These are phyloP conservation scores for Fraxinus greggii DNA, from an alignment of 305 asterid genomes.

Conservation along the genomic window DNA sequence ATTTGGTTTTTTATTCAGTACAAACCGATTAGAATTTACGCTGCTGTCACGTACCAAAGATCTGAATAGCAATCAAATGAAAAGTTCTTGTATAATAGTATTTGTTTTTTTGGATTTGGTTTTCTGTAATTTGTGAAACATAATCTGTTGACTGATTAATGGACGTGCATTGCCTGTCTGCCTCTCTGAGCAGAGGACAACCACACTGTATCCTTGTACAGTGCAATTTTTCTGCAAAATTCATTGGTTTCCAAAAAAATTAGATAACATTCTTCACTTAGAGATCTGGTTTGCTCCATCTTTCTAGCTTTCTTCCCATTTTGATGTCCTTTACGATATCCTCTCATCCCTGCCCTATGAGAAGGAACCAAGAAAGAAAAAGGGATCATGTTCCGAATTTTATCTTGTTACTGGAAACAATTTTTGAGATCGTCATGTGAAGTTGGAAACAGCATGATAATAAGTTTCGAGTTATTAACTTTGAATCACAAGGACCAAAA, in stretches of 20 bases:
- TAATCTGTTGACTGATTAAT: not conserved
- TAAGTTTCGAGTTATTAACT: not conserved
- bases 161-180: not conserved
- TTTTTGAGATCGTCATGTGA: not conserved
- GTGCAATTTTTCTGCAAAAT: not conserved
- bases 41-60: not conserved
- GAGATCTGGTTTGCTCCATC: not conserved
- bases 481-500: not conserved
- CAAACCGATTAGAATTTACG: not conserved
- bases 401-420: not conserved
- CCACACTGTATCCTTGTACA: not conserved
- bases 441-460: not conserved
- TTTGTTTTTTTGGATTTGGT: not conserved
- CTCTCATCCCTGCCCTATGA: not conserved
- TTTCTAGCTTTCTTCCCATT: not conserved
- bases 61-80: not conserved
- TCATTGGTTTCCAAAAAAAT: not conserved
- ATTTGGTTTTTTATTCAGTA: not conserved
- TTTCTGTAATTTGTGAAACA: not conserved
- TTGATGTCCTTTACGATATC: not conserved
- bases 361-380: not conserved
- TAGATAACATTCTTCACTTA: not conserved
- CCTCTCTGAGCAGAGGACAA: not conserved
- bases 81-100: not conserved
- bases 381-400: not conserved